These are phyloP conservation scores for Henckelia pumila DNA, from an alignment of 257 asterid species.

Conservation along the genomic window DNA sequence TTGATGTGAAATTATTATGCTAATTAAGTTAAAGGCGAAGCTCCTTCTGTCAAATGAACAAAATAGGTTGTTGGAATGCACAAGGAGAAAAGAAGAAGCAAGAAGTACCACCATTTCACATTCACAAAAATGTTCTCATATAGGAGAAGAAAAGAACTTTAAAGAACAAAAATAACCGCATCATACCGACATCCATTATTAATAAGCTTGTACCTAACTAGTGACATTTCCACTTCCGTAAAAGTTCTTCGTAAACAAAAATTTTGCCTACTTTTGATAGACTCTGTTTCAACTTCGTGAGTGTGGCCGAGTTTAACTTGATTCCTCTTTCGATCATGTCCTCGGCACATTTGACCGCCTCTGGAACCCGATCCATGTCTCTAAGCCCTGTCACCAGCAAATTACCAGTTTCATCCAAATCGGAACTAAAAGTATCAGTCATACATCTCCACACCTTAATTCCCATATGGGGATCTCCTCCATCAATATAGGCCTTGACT, in stretches of 20 bases:
- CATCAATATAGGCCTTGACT: conserved; percentile 37
- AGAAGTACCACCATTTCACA: neutral
- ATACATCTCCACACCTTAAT: conserved; percentile 61
- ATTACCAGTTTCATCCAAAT: conserved; percentile 73
- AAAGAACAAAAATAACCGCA: neutral
- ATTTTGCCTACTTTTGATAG: conserved; percentile 47
- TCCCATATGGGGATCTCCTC: conserved; percentile 53
- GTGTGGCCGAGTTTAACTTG: conserved; percentile 52
- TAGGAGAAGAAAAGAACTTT: neutral
- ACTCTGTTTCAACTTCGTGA: conserved; percentile 63
- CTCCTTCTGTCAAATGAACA: neutral
- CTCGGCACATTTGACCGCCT: conserved; percentile 66
- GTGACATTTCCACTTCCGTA: conserved; percentile 54
- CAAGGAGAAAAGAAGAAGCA: neutral
- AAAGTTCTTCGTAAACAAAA: conserved; percentile 51
- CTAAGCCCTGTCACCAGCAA: conserved; percentile 54
- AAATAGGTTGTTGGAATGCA: neutral
- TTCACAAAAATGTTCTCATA: conserved; percentile 1
- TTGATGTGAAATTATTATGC: neutral
- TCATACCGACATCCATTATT: conserved; percentile 4
- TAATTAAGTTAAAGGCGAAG: neutral
- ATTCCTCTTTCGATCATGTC: conserved; percentile 66
- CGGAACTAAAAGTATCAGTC: conserved; percentile 49
- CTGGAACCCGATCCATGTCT: conserved; percentile 52
- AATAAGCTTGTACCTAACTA: conserved; percentile 23